These are phyloP conservation scores for Oryza australiensis DNA, from an alignment of 176 grass and related monocot species.

Conservation along the genomic window DNA sequence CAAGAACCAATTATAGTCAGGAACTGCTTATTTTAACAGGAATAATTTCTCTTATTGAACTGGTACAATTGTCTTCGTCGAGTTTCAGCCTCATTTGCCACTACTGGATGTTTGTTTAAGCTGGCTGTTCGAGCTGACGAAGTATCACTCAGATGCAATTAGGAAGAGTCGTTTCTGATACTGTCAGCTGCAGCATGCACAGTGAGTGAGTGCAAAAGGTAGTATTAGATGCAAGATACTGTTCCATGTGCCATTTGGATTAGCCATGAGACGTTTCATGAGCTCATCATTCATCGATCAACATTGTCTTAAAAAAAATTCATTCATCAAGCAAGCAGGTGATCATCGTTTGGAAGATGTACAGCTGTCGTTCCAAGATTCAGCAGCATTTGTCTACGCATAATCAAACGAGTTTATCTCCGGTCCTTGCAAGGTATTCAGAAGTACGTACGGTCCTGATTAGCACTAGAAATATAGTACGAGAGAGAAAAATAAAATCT, in stretches of 20 bases:
- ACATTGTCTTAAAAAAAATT: not conserved
- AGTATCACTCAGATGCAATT: constrained; percentile 24
- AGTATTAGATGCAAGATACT: constrained; percentile 24
- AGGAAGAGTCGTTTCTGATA: constrained; percentile 38
- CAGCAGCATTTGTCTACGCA: not conserved
- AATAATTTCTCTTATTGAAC: not conserved
- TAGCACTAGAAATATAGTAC: not conserved
- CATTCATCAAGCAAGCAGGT: not conserved
- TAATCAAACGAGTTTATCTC: not conserved
- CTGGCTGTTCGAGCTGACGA: constrained; percentile 22
- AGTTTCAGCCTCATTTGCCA: constrained; percentile 8
- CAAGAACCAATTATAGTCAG: constrained; percentile 10
- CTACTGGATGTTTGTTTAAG: constrained; percentile 24
- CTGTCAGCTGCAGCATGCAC: not conserved
- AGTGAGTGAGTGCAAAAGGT: constrained; percentile 29
- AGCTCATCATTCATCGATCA: constrained; percentile 14
- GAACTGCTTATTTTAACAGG: not conserved
- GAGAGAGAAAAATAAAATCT: not conserved
- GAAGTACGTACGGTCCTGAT: not conserved
- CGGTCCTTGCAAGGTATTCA: not conserved
- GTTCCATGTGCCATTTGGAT: constrained; percentile 36
- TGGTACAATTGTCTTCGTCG: not conserved
- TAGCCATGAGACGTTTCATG: constrained; percentile 20
- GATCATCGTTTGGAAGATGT: not conserved
- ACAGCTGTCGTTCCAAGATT: not conserved